A percentile compares a stretch with the other conserved stretches of the same genome.
These are phyloP conservation scores for Corynespora cassiicola DNA, from an alignment of 2,329 filamentous ascomycete genomes.

Conservation along the genomic window DNA sequence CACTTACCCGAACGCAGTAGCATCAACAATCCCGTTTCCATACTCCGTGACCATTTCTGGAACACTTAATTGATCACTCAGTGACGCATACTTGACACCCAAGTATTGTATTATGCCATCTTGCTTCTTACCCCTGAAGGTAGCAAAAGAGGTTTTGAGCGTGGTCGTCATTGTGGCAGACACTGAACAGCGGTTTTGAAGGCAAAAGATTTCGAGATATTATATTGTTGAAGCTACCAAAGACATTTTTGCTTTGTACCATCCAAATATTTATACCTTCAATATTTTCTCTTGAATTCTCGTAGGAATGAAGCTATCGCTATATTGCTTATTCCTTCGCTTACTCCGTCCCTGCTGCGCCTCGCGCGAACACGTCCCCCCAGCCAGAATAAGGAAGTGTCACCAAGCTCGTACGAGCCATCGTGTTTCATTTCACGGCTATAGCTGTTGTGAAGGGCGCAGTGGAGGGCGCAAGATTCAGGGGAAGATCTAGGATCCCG, in stretches of 20 bases:
- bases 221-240: conserved; percentile 7
- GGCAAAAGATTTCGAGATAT: conserved; percentile 4
- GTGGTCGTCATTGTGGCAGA: background rate
- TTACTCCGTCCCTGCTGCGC: too few species aligned
- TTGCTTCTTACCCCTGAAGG: conserved; percentile 15
- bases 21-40: conserved; percentile 25
- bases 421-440: too few species aligned
- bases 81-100: conserved; percentile 41
- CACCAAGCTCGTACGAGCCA: too few species aligned
- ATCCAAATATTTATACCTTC: background rate
- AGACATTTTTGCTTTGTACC: background rate
- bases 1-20: conserved; percentile 36
- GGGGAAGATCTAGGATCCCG: too few species aligned
- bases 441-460: too few species aligned
- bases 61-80: conserved; percentile 37
- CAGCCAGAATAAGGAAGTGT: too few species aligned
- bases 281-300: conserved; percentile 1
- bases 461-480: too few species aligned
- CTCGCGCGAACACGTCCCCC: too few species aligned
- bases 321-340: too few species aligned
- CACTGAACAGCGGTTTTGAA: too few species aligned
- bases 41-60: conserved; percentile 32
- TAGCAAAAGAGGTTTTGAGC: conserved; percentile 14
- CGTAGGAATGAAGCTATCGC: too few species aligned
- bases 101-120: conserved; percentile 32